These are phyloP conservation scores for Termitomyces sp. DNA, from an alignment of 768 basidiomycete genomes.

Conservation along the genomic window DNA sequence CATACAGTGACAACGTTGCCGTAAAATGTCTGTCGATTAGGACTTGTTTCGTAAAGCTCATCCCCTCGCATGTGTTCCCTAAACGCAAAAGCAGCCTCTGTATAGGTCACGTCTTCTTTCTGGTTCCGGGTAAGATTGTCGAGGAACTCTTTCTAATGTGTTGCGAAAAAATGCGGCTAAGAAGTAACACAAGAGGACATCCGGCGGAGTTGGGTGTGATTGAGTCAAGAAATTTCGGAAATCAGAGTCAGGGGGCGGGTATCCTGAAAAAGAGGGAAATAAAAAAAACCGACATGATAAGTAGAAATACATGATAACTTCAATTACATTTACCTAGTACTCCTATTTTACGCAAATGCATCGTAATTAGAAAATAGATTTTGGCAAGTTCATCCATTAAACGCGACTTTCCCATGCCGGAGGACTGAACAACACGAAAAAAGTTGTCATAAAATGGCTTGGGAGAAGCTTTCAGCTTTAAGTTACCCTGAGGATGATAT, in stretches of 20 bases:
- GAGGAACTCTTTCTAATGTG: neutral
- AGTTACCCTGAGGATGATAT: too few relatives aligned
- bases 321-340: too few relatives aligned
- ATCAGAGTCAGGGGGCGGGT: neutral
- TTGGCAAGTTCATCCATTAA: too few relatives aligned
- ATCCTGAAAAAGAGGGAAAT: neutral
- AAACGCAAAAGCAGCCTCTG: neutral
- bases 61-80: neutral
- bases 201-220: neutral
- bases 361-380: slow-evolving; percentile 12
- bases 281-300: neutral
- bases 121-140: neutral
- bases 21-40: too few relatives aligned
- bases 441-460: neutral
- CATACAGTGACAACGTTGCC: too few relatives aligned
- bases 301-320: neutral
- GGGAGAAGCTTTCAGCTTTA: too few relatives aligned
- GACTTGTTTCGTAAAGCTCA: too few relatives aligned
- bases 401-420: too few relatives aligned
- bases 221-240: neutral
- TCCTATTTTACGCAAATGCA: slow-evolving; percentile 9
- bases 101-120: neutral
- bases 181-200: neutral
- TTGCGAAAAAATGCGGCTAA: neutral
- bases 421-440: too few relatives aligned